phyloP scores from a whole-genome alignment of 1,284 basidiomycete genomes.

The Moniliophthora roreri region DNA sequence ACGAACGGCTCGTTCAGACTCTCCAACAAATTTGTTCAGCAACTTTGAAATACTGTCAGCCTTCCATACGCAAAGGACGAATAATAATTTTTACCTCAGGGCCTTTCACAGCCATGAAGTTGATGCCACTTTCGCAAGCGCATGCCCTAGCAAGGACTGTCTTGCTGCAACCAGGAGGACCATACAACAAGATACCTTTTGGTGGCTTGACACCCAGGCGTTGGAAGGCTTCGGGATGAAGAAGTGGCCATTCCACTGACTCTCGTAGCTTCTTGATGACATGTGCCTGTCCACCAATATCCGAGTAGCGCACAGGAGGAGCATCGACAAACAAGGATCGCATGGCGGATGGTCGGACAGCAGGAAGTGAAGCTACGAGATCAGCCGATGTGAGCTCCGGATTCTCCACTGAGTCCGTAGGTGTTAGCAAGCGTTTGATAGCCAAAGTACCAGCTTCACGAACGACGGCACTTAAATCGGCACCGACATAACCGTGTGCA shows the following conservation, averaged over 20 bases:
- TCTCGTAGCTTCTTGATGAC: constrained; percentile 86
- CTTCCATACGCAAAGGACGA: constrained; percentile 1
- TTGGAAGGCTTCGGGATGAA: constrained; percentile 83
- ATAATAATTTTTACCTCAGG: constrained; percentile 67
- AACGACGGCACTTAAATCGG: constrained; percentile 90
- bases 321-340: constrained; percentile 90
- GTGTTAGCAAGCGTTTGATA: constrained; percentile 78
- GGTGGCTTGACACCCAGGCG: constrained; percentile 89
- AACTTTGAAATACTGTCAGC: constrained; percentile 49
- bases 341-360: constrained; percentile 91
- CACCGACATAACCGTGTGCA: constrained; percentile 97
- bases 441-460: constrained; percentile 91
- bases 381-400: constrained; percentile 57
- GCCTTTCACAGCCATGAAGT: constrained; percentile 98
- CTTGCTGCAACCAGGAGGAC: constrained; percentile 97
- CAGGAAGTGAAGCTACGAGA: constrained; percentile 70
- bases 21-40: constrained; percentile 96
- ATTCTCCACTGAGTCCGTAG: constrained; percentile 24
- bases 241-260: constrained; percentile 93
- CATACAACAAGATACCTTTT: constrained; percentile 90
- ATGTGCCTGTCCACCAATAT: constrained; percentile 84
- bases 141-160: constrained; percentile 93
- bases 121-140: constrained; percentile 93
- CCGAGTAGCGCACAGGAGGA: constrained; percentile 80
- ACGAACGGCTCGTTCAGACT: constrained; percentile 92